Evolutionary conservation across 208 protist genomes (phyloP).

Genomic region (Acanthamoeba lenticulata): DNA sequence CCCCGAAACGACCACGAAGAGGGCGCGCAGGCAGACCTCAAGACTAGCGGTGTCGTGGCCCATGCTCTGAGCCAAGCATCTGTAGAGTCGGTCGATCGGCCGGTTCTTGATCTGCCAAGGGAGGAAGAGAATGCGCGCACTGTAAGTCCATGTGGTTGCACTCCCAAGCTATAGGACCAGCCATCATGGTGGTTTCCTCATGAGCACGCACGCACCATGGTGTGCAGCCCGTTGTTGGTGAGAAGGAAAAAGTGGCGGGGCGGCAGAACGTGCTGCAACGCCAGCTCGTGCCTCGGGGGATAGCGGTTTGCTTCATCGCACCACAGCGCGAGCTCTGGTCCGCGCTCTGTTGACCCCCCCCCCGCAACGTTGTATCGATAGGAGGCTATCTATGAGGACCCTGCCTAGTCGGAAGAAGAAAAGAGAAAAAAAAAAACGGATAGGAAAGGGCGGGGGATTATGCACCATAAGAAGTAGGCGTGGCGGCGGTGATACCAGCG

Average conservation of each 20-base stretch:
- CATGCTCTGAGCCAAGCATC: background rate
- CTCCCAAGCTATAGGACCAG: too few species aligned
- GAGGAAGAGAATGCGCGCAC: background rate
- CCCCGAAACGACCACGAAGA: background rate
- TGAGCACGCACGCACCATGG: background rate
- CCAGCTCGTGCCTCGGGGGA: constrained; percentile 49
- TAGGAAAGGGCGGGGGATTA: background rate
- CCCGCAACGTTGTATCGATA: background rate
- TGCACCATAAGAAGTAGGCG: background rate
- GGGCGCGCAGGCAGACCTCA: background rate
- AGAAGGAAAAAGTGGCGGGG: constrained; percentile 69
- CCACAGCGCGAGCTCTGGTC: background rate
- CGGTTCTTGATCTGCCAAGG: background rate
- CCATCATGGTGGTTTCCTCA: background rate
- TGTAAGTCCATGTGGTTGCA: too few species aligned
- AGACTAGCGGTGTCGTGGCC: background rate
- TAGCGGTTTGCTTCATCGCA: background rate
- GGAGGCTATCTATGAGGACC: background rate
- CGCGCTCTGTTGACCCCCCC: background rate
- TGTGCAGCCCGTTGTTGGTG: constrained; percentile 64
- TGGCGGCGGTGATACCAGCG: background rate
- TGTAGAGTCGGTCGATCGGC: constrained; percentile 16
- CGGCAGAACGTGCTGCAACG: constrained; percentile 54
- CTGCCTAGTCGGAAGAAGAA: constrained; percentile 3
- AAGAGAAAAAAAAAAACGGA: background rate